Base-by-base conservation (phyloP, 2,329 filamentous ascomycete genomes). In the Orbilia oligospora region DNA sequence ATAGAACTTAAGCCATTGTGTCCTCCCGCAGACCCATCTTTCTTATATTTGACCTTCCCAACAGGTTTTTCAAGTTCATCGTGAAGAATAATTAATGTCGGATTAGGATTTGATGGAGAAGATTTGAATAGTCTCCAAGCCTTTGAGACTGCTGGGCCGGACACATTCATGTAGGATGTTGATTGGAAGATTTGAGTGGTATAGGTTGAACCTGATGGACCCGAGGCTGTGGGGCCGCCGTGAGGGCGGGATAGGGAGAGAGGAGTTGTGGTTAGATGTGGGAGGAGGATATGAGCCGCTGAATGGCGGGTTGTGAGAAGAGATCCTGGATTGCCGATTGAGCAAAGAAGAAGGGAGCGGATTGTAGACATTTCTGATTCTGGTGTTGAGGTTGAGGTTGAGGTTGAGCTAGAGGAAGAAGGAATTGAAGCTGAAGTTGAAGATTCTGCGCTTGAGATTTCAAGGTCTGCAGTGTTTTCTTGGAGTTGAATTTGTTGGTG, bases 141-240 rank as follows among this genome's bases (percentile, higher is more conserved):
- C 1, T 87, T 86, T 2, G 88, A 86, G 0, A 97, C 88, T 76
- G 91, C 92, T 0, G 88, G 87, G 0, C 96, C 96, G 0, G 90
- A 93, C 3, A 91, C 86, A 83, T 98, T 99, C 96, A 99, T 98
- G 38, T 91, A 85, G 0, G 89, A 89, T 0, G 91, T 90, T 36
- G 90, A 93, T 83, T 96, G 91, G 85, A 93, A 90, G 16, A 97
- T 87, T 1, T 89, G 91, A 83, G 89, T 90, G 44, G 87, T 89
- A 1, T 84, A 80, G 20, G 1, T 86, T 36, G 61, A 8, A 22
- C 55, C 49, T 5, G 61, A 66, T 3, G 69, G 61, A 10, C 71
- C 87, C 64, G 85, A 80, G 2, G 86, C 88, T 2, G 87, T 83
- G 63, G 90, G 87, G 38, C 88, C 86, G 67, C 88, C 86, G 83